These are phyloP conservation scores for Staphylotrichum longicolle DNA, from an alignment of 495 filamentous ascomycete genomes.

Conservation along the genomic window DNA sequence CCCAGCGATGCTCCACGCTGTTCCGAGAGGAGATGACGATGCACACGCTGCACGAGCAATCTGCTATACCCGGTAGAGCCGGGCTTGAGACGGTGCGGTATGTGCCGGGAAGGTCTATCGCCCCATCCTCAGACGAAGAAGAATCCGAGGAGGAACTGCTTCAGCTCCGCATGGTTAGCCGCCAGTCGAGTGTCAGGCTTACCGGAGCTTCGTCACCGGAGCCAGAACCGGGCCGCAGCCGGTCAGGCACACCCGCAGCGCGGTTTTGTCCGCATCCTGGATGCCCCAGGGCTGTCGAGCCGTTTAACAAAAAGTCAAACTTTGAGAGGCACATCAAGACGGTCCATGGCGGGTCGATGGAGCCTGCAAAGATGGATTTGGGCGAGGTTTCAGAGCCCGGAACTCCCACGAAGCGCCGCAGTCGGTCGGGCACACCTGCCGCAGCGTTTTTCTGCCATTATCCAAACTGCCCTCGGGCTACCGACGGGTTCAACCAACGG, in stretches of 20 bases:
- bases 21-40: constrained; percentile 66
- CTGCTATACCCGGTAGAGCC: constrained; percentile 21
- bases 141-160: constrained; percentile 25
- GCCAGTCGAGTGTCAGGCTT: constrained; percentile 23
- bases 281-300: constrained; percentile 23
- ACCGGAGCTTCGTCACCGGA: background rate
- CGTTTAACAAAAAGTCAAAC: constrained; percentile 14
- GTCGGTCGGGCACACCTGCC: constrained; percentile 15
- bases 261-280: constrained; percentile 23
- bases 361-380: background rate
- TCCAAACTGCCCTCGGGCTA: constrained; percentile 19
- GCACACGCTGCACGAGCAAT: constrained; percentile 52
- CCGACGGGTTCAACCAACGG: constrained; percentile 18
- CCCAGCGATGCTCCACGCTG: constrained; percentile 65
- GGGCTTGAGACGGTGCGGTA: constrained; percentile 30
- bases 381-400: background rate
- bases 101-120: constrained; percentile 32
- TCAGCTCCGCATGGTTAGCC: constrained; percentile 23
- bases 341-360: background rate
- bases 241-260: constrained; percentile 11
- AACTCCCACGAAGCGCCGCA: background rate
- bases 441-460: constrained; percentile 23
- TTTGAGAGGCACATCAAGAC: constrained; percentile 7
- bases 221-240: constrained; percentile 5
- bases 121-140: constrained; percentile 41